These are phyloP conservation scores for Bruguiera parviflora DNA, from an alignment of 345 rosid genomes.

Conservation along the genomic window DNA sequence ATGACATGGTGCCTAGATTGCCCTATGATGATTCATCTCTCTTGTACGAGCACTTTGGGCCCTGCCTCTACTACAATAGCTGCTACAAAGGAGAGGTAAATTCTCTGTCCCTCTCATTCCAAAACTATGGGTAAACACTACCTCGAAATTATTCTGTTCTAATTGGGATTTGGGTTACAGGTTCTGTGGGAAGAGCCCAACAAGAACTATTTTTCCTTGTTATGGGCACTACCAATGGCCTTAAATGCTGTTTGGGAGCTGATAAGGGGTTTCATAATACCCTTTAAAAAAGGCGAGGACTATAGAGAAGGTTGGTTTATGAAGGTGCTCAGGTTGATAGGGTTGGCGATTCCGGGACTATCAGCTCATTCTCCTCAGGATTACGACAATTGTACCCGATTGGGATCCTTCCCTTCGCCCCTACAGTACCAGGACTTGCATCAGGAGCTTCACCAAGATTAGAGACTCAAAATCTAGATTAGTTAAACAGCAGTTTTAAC, in stretches of 20 bases:
- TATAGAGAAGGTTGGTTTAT: slow-evolving; percentile 38
- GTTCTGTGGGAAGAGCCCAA: slow-evolving; percentile 37
- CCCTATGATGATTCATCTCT: slow-evolving; percentile 16
- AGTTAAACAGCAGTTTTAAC: no score
- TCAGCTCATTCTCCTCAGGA: slow-evolving; percentile 38
- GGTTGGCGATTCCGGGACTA: slow-evolving; percentile 34
- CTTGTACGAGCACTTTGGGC: slow-evolving; percentile 19
- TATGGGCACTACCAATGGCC: slow-evolving; percentile 24
- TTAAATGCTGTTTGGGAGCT: slow-evolving; percentile 44
- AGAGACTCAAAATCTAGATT: not conserved
- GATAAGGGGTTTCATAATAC: slow-evolving; percentile 36
- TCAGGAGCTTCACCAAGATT: not conserved
- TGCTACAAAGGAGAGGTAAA: slow-evolving; percentile 31
- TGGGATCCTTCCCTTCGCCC: slow-evolving; percentile 19
- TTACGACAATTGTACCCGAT: slow-evolving; percentile 34
- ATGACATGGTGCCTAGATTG: slow-evolving; percentile 23
- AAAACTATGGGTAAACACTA: no score
- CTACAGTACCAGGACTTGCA: not conserved
- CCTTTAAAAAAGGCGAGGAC: slow-evolving; percentile 30
- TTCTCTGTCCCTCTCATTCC: not conserved
- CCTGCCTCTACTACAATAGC: slow-evolving; percentile 15
- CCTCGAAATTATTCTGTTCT: no score
- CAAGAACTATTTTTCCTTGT: slow-evolving; percentile 29
- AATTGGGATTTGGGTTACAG: slow-evolving; percentile 12
- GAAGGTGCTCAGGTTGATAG: slow-evolving; percentile 23